A percentile compares a stretch with the other conserved stretches of the same genome.
phyloP scores from a whole-genome alignment of 192 early-diverging fungal species.

The Pilaira anomala region DNA sequence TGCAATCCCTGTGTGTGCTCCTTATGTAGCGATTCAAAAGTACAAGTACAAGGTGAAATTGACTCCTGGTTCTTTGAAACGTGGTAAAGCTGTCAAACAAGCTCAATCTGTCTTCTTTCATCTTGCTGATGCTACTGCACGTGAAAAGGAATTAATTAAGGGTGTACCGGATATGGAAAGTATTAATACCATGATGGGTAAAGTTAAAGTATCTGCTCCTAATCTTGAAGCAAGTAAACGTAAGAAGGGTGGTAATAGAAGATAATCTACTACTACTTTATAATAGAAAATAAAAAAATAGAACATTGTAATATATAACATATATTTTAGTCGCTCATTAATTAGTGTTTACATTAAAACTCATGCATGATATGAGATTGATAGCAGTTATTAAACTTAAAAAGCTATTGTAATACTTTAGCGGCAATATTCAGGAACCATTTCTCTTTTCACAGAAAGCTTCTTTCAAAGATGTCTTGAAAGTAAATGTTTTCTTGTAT shows the following conservation, averaged over 20 bases:
- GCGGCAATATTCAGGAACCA: no score
- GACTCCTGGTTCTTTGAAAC: conserved; percentile 84
- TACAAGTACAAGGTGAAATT: conserved; percentile 97
- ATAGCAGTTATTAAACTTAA: no score
- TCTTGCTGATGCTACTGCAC: conserved; percentile 33
- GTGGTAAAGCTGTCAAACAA: conserved; percentile 74
- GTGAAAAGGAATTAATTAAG: conserved; percentile 80
- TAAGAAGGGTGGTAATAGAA: conserved; percentile 41
- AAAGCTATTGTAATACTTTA: no score
- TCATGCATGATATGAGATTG: no score
- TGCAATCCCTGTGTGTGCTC: conserved; percentile 86
- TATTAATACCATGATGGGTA: conserved; percentile 78
- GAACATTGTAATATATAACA: no score
- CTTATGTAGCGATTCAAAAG: conserved; percentile 78
- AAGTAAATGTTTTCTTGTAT: no score
- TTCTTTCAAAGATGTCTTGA: no score
- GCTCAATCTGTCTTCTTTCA: conserved; percentile 40
- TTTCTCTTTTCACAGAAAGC: no score
- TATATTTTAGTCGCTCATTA: no score
- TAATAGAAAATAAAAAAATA: no score
- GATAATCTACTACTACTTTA: no score
- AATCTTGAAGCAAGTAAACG: conserved; percentile 68
- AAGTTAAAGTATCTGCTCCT: conserved; percentile 81
- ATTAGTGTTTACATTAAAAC: no score
- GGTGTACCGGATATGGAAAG: conserved; percentile 81